Percentiles rank a stretch among this genome's conserved stretches.
phyloP scores from a whole-genome alignment of 768 basidiomycete genomes.

The Xerocomus brunneocitrinus region DNA sequence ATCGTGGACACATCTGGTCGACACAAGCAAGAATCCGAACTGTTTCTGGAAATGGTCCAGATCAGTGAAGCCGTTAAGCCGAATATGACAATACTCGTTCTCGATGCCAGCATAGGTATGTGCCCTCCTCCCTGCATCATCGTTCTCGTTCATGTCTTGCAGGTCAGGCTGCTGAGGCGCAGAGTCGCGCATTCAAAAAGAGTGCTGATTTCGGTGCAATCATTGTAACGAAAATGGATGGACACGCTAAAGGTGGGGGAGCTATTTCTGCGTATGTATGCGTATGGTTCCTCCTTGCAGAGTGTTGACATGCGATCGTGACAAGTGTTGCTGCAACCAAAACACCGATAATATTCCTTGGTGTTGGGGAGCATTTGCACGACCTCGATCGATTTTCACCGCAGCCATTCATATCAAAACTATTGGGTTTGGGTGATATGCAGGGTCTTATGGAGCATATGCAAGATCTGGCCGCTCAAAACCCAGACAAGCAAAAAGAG shows the following conservation, averaged over 20 bases:
- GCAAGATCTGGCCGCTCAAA: constrained; percentile 90
- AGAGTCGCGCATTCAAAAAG: constrained; percentile 96
- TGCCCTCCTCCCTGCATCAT: neutral
- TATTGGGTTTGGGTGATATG: constrained; percentile 93
- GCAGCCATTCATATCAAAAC: constrained; percentile 94
- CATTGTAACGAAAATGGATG: constrained; percentile 99
- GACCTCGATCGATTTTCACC: constrained; percentile 96
- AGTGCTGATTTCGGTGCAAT: constrained; percentile 97
- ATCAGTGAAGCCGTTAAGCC: constrained; percentile 92
- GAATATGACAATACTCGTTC: constrained; percentile 91
- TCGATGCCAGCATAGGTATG: constrained; percentile 93
- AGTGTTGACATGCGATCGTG: constrained; percentile 9
- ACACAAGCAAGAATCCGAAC: constrained; percentile 94
- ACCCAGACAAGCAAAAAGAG: constrained; percentile 96
- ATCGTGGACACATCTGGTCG: constrained; percentile 98
- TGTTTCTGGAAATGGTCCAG: constrained; percentile 98
- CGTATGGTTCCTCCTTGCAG: neutral
- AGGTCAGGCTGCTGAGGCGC: constrained; percentile 98
- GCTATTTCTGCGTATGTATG: constrained; percentile 92
- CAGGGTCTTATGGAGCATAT: constrained; percentile 98
- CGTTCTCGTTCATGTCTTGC: constrained; percentile 1
- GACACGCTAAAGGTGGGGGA: constrained; percentile 97
- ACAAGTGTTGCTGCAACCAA: constrained; percentile 94
- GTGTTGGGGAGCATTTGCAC: constrained; percentile 95
- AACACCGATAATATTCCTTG: constrained; percentile 98